phyloP scores from a whole-genome alignment of 352 stramenopile genomes.

The Phytopythium sindhum region DNA sequence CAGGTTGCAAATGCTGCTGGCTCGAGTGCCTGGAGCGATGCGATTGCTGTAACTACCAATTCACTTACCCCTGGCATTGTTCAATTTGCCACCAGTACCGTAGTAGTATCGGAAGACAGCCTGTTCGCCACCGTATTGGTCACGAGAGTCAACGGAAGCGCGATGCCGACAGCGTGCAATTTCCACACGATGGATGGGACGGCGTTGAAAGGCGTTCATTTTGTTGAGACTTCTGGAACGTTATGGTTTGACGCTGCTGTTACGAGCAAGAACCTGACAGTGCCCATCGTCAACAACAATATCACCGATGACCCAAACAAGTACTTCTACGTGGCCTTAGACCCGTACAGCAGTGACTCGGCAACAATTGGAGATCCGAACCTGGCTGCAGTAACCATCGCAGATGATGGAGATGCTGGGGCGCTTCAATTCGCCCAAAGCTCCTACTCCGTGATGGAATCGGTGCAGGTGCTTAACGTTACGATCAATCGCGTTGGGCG shows the following conservation, averaged over 20 bases:
- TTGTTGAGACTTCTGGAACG: slow-evolving; percentile 11
- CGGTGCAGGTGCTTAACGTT: slow-evolving; percentile 11
- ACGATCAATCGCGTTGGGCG: slow-evolving; percentile 18
- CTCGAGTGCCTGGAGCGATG: slow-evolving; percentile 26
- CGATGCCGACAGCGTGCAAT: slow-evolving; percentile 27
- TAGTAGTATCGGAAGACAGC: slow-evolving; percentile 25
- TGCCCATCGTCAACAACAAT: slow-evolving; percentile 50
- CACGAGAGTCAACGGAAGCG: slow-evolving; percentile 28
- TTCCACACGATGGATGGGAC: slow-evolving; percentile 36
- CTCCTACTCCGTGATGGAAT: slow-evolving; percentile 29
- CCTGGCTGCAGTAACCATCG: slow-evolving; percentile 27
- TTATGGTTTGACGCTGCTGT: slow-evolving; percentile 29
- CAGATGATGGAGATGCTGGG: slow-evolving; percentile 48
- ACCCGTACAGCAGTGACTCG: slow-evolving; percentile 13
- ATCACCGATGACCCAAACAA: slow-evolving; percentile 41
- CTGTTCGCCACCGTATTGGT: slow-evolving; percentile 14
- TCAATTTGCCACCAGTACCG: slow-evolving; percentile 15
- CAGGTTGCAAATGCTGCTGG: slow-evolving; percentile 20
- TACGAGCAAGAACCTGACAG: slow-evolving; percentile 14
- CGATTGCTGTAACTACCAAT: slow-evolving; percentile 32
- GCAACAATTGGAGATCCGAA: slow-evolving; percentile 26
- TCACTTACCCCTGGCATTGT: slow-evolving; percentile 44
- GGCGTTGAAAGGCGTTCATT: slow-evolving; percentile 28
- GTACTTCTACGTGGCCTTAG: slow-evolving; percentile 43
- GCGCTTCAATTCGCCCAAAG: slow-evolving; percentile 28